Evolutionary conservation across 1,139 yeast species (phyloP).

Genomic region (Blastobotrys petasosporus): DNA sequence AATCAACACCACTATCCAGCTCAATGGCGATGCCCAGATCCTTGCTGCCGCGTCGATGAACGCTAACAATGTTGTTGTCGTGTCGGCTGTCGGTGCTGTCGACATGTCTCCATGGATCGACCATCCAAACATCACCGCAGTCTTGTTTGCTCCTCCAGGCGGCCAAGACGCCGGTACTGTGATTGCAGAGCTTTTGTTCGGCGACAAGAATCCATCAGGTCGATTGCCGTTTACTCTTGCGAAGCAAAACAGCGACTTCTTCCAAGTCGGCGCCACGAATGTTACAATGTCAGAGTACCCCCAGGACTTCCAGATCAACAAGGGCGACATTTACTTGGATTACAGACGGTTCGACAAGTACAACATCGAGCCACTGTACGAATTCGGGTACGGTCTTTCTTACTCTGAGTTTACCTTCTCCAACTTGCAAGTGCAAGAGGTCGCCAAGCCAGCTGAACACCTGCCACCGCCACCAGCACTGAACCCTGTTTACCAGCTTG

Average conservation of each 20-base stretch:
- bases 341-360: slow-evolving; percentile 51
- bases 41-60: slow-evolving; percentile 44
- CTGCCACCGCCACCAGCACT: slow-evolving; percentile 48
- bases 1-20: slow-evolving; percentile 51
- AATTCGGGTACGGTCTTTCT: slow-evolving; percentile 57
- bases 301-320: slow-evolving; percentile 37
- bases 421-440: slow-evolving; percentile 34
- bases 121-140: slow-evolving; percentile 52
- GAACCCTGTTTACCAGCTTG: slow-evolving; percentile 19
- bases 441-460: slow-evolving; percentile 43
- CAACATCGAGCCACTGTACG: slow-evolving; percentile 51
- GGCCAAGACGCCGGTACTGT: slow-evolving; percentile 51
- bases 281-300: slow-evolving; percentile 24
- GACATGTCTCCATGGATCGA: slow-evolving; percentile 34
- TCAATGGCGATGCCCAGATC: slow-evolving; percentile 53
- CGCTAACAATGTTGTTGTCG: slow-evolving; percentile 50
- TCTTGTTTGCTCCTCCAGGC: slow-evolving; percentile 49
- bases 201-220: slow-evolving; percentile 56
- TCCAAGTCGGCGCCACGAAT: slow-evolving; percentile 38
- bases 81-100: slow-evolving; percentile 37
- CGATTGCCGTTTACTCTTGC: slow-evolving; percentile 59
- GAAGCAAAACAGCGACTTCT: slow-evolving; percentile 48
- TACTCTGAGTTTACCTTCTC: slow-evolving; percentile 41
- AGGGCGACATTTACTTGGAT: slow-evolving; percentile 39
- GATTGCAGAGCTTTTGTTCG: slow-evolving; percentile 48